Base-by-base conservation (phyloP, 2,329 filamentous ascomycete species). In the Fusarium sp. region DNA sequence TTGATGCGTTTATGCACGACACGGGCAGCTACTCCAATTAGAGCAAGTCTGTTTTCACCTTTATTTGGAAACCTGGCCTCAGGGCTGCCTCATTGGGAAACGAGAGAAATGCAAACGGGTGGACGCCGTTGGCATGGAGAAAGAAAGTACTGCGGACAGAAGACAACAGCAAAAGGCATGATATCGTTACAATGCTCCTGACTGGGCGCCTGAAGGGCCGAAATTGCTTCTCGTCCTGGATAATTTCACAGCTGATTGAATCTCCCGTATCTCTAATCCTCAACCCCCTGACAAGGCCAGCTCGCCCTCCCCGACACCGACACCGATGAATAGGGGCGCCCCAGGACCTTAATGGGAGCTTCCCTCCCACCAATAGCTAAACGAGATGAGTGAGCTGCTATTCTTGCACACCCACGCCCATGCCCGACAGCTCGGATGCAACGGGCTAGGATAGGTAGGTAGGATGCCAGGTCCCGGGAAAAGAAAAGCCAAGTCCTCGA, bases 221-320 rank as follows among this genome's bases (percentile, higher is more conserved):
- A 78, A 65, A 77, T 77, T 78, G 67, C 74, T 68, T n/a, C 14
- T 66, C 47, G 59, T 60, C 67, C 72, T 70, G 64, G 62, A 77
- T 68, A 75, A 77, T 76, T 67, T 76, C 67, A 66, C 63, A 69
- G 42, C 62, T 57, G 61, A 42, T 69, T 66, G 65, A 72, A 74
- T 69, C 67, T 72, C 67, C 24, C 18, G 68, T 59, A 37, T 66
- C 27, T 66, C 54, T 52, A 40, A 20, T 29, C 29, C 29, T 29
- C 29, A 29, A 29, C 64, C 73, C 64, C 71, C 68, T 73, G 69
- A 63, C 69, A 58, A 52, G 70, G 67, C 58, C 62, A 27, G 38
- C 45, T 71, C 47, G 57, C 65, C 52, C 31, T 56, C 47, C 47
- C 61, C 34, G 47, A 37, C 31, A 35, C 47, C 20, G 20, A 37